Base-by-base conservation (phyloP, 2,329 filamentous ascomycete genomes). In the Trichoderma cornu-damae region DNA sequence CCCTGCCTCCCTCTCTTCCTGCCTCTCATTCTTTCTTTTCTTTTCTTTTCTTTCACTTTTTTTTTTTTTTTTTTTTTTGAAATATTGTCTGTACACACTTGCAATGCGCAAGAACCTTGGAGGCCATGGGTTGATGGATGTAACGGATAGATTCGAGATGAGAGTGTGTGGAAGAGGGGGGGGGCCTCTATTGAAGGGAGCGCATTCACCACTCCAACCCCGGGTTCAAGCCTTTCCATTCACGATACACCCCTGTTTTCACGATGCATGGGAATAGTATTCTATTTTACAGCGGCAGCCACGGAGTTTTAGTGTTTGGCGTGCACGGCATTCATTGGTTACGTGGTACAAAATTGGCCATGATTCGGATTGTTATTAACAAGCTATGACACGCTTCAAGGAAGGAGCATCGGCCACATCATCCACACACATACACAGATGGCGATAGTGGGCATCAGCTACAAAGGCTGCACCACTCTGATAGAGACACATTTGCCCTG, bases 281-380 rank as follows among this genome's bases (percentile, higher is more conserved):
- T 54, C 20, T 46, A 46, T 46, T 30, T 47, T 28, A 54, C 42
- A 55, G 42, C 51, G n/a, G 51, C 51, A 55, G 51, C 51, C 51
- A 55, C 20, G 42, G 40, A 47, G 51, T 55, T 55, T 54, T 35
- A 43, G 43, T 38, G 49, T 43, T 52, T 46, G 51, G 51, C 51
- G 40, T 53, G 50, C 50, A 53, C 20, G 51, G 34, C 11, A 54
- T 37, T 28, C 11, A 54, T 37, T 28, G 22, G 51, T 54, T 54
- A 37, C 22, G 30, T 37, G 51, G 32, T 46, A 26, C 42, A 55
- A 55, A 55, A 55, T 28, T 38, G 51, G 51, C 37, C 42, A 47
- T 43, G 38, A 37, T 47, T 55, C 42, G 42, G 22, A 37, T 38
- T 30, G 46, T 28, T 16, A 32, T 28, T n/a, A 54, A 24, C 50